These are phyloP conservation scores for Diaporthe velutina DNA, from an alignment of 2,329 filamentous ascomycete species.

Conservation along the genomic window DNA sequence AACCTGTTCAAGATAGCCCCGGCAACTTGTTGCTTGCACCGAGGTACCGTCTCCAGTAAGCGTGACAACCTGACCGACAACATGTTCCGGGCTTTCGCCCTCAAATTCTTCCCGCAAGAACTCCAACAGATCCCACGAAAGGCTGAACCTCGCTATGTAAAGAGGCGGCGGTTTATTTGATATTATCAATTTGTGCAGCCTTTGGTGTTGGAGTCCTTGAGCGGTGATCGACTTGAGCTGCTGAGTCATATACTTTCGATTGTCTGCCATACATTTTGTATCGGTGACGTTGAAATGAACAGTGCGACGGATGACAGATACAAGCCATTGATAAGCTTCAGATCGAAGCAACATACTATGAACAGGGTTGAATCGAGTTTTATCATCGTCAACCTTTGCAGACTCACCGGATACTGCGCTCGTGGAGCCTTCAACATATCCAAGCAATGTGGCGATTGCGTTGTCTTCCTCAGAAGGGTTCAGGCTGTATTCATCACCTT, in stretches of 20 bases:
- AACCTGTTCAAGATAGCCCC: not conserved
- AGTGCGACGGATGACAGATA: not conserved
- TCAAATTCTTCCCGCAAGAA: not conserved
- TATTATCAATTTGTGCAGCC: not conserved
- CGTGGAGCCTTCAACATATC: not conserved
- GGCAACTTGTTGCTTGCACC: not conserved
- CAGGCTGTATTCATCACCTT: not conserved
- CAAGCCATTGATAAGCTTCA: not conserved
- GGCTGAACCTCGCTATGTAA: not conserved
- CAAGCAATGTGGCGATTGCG: not conserved
- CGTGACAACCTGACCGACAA: not conserved
- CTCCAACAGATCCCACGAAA: not conserved
- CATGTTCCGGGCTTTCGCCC: not conserved
- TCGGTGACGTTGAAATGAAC: not conserved
- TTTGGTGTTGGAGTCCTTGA: not conserved
- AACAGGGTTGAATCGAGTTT: not conserved
- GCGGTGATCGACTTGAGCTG: not conserved
- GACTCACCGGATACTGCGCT: not conserved
- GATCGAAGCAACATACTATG: not conserved
- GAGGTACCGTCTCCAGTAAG: not conserved
- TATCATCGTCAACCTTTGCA: not conserved
- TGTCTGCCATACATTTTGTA: not conserved
- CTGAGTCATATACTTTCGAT: not conserved
- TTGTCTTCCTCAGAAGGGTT: too few species aligned
- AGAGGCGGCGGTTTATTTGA: not conserved